Conservation (phyloP, 2,329 filamentous ascomycete species). For the Fusarium succisae region DNA sequence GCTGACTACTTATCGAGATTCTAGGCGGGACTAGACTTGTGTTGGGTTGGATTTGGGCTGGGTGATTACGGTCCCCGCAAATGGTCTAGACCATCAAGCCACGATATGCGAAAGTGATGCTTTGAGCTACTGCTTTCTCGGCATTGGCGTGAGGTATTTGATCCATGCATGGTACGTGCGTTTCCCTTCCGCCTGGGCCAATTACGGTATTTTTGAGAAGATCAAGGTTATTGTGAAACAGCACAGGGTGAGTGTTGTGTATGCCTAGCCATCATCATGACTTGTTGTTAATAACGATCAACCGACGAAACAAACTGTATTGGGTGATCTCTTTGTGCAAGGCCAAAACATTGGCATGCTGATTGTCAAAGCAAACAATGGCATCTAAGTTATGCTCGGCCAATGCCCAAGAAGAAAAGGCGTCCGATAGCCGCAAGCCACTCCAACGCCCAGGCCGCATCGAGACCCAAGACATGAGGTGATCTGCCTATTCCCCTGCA, state of each 20-base stretch:
- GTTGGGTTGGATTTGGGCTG: background rate
- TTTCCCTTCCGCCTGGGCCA: background rate
- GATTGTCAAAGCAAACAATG: background rate
- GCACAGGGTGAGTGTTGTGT: background rate
- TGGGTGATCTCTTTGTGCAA: background rate
- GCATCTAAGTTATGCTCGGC: background rate
- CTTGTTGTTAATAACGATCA: background rate
- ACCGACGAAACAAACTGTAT: background rate
- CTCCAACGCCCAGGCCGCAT: constrained; percentile 10
- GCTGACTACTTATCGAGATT: background rate
- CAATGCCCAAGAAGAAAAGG: background rate
- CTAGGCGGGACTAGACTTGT: background rate
- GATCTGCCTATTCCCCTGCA: background rate
- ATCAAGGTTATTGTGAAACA: background rate
- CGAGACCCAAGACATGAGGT: constrained; percentile 16
- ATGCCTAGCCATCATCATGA: background rate
- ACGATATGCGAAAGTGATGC: background rate
- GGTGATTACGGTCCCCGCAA: constrained; percentile 21
- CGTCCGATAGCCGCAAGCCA: constrained; percentile 30
- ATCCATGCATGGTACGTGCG: background rate
- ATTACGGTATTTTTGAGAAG: background rate
- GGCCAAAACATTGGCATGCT: background rate
- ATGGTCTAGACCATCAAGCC: constrained; percentile 28
- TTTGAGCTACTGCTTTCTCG: background rate
- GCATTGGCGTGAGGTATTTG: background rate